phyloP scores from a whole-genome alignment of 2,329 filamentous ascomycete species.

The Acrodontium crateriforme region DNA sequence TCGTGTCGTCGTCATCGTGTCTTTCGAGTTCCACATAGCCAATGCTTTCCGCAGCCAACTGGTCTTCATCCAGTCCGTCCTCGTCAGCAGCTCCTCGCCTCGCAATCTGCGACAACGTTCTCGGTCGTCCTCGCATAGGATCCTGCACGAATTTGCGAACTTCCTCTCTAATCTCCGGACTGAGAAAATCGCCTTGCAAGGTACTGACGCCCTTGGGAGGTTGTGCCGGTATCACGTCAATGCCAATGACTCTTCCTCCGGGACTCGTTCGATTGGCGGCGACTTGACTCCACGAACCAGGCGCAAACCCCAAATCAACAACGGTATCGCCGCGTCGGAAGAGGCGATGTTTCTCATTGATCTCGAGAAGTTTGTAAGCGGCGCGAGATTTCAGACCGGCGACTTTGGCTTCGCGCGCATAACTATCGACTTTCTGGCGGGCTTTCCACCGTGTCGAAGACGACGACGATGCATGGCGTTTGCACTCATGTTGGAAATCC shows the following conservation, averaged over 20 bases:
- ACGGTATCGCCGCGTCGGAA: constrained; percentile 74
- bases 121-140: constrained; percentile 43
- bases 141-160: constrained; percentile 63
- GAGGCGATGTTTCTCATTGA: constrained; percentile 67
- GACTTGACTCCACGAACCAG: constrained; percentile 58
- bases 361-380: constrained; percentile 85
- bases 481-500: too few species aligned
- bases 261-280: constrained; percentile 67
- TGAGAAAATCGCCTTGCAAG: constrained; percentile 89
- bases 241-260: constrained; percentile 61
- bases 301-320: constrained; percentile 76
- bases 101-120: constrained; percentile 8
- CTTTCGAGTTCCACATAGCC: constrained; percentile 57
- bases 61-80: constrained; percentile 23
- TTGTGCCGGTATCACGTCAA: constrained; percentile 85
- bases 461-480: constrained; percentile 15
- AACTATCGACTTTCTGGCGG: constrained; percentile 61
- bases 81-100: constrained; percentile 19
- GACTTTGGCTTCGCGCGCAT: constrained; percentile 60
- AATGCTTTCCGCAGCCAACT: constrained; percentile 28
- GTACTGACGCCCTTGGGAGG: constrained; percentile 85
- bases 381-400: constrained; percentile 76
- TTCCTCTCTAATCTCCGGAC: constrained; percentile 56
- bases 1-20: constrained; percentile 11
- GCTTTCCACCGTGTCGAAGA: constrained; percentile 73